These are phyloP conservation scores for Trichophyton mentagrophytes DNA, from an alignment of 2,329 filamentous ascomycete species.

Conservation along the genomic window DNA sequence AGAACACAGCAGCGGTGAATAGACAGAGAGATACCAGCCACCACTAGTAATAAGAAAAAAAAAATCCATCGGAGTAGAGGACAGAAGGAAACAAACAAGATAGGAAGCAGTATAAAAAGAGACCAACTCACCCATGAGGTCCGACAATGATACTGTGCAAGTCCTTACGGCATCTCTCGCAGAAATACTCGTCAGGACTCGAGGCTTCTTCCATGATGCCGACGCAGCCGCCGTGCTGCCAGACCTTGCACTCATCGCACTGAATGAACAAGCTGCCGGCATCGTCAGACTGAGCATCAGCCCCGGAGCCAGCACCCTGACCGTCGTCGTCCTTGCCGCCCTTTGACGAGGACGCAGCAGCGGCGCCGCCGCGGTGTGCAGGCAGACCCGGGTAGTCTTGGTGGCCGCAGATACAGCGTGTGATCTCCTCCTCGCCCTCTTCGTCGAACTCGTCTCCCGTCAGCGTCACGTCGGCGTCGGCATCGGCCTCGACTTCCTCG, in stretches of 20 bases:
- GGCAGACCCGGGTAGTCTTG: conserved; percentile 85
- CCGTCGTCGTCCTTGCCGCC: conserved; percentile 36
- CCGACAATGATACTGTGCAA: conserved; percentile 73
- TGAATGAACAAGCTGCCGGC: conserved; percentile 93
- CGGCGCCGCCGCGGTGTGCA: conserved; percentile 46
- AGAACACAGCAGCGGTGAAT: background rate
- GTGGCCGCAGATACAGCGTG: conserved; percentile 85
- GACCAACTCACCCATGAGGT: conserved; percentile 64
- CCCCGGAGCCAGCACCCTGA: conserved; percentile 30
- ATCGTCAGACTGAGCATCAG: conserved; percentile 58
- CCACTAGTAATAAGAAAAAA: background rate
- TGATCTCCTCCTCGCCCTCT: conserved; percentile 80
- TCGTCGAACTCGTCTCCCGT: conserved; percentile 31
- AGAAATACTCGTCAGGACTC: conserved; percentile 95
- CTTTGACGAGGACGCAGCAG: conserved; percentile 30
- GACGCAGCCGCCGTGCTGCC: conserved; percentile 96
- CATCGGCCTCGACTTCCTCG: conserved; percentile 40
- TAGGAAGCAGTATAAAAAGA: no score
- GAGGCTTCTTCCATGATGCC: conserved; percentile 90
- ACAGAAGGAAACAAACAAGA: conserved; percentile 5
- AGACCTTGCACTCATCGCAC: conserved; percentile 95
- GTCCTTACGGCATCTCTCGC: conserved; percentile 85
- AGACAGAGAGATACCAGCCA: background rate
- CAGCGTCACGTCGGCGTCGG: conserved; percentile 42
- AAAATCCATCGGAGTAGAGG: background rate